Percentiles rank a stretch among this genome's conserved stretches.
These are phyloP conservation scores for Boletus pseudo-olivaceus DNA, from an alignment of 768 basidiomycete species.

Conservation along the genomic window DNA sequence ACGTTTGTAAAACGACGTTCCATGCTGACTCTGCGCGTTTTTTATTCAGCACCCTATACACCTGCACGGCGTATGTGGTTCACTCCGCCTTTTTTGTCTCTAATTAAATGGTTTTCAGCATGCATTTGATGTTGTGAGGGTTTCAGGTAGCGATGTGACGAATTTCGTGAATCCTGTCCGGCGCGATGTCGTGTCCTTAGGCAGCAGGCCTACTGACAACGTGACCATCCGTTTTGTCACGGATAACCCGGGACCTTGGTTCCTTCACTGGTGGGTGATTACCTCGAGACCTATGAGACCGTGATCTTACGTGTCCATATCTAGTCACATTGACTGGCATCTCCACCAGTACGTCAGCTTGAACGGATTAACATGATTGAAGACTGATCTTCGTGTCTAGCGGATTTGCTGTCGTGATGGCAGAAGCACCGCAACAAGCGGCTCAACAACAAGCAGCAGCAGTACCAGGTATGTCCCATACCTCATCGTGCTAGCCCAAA, in stretches of 20 bases:
- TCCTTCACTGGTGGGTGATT: constrained; percentile 39
- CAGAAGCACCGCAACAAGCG: constrained; percentile 15
- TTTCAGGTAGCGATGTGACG: constrained; percentile 24
- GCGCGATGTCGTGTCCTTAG: constrained; percentile 33
- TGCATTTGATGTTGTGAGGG: constrained; percentile 35
- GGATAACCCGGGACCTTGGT: constrained; percentile 66
- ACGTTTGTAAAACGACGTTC: neutral
- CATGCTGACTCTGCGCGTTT: neutral
- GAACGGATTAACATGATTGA: neutral
- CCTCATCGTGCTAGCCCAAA: neutral
- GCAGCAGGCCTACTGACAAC: constrained; percentile 33
- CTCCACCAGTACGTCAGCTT: constrained; percentile 20
- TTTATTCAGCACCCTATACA: constrained; percentile 37
- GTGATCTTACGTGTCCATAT: neutral
- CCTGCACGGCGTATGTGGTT: constrained; percentile 37
- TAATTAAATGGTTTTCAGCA: constrained; percentile 23
- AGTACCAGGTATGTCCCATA: constrained; percentile 18
- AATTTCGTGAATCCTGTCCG: constrained; percentile 38
- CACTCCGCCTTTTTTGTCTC: neutral
- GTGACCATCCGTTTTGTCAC: constrained; percentile 59
- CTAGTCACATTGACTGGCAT: constrained; percentile 32
- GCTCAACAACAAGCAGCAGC: constrained; percentile 6
- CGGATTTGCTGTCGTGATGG: constrained; percentile 31
- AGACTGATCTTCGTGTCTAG: constrained; percentile 8
- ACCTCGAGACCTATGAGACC: neutral